Evolutionary conservation across 2,329 filamentous ascomycete genomes (phyloP).

Genomic region (Chrysoporthe austroafricana): DNA sequence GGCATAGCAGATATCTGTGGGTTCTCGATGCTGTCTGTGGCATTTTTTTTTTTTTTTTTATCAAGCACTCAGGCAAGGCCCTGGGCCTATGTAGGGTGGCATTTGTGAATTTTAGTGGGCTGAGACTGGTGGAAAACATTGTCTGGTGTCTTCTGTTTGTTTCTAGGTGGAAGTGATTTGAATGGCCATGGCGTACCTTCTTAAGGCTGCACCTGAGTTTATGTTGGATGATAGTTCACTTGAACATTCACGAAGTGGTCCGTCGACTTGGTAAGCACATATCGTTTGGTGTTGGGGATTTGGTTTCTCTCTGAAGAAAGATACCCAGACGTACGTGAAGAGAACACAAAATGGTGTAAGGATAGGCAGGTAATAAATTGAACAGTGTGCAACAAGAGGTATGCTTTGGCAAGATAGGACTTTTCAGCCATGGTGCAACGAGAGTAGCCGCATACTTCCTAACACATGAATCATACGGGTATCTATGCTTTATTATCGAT

Average conservation of each 20-base stretch:
- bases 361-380: not conserved
- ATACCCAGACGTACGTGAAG: constrained; percentile 10
- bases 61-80: not conserved
- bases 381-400: not conserved
- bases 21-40: not conserved
- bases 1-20: too few relatives aligned
- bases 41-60: not conserved
- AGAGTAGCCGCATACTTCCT: not conserved
- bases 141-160: not conserved
- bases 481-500: constrained; percentile 3
- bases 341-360: not conserved
- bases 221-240: not conserved
- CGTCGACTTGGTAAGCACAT: not conserved
- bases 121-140: not conserved
- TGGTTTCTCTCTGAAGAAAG: constrained; percentile 10
- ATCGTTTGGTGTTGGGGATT: not conserved
- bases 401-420: not conserved
- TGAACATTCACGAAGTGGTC: not conserved
- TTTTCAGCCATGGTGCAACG: not conserved
- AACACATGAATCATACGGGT: not conserved
- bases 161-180: not conserved
- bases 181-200: not conserved
- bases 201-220: not conserved
- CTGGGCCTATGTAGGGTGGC: not conserved
- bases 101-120: not conserved